Percentiles rank a stretch among this genome's conserved stretches.
phyloP scores from a whole-genome alignment of 2,329 filamentous ascomycete genomes.

The Sordariomycetes sp. region DNA sequence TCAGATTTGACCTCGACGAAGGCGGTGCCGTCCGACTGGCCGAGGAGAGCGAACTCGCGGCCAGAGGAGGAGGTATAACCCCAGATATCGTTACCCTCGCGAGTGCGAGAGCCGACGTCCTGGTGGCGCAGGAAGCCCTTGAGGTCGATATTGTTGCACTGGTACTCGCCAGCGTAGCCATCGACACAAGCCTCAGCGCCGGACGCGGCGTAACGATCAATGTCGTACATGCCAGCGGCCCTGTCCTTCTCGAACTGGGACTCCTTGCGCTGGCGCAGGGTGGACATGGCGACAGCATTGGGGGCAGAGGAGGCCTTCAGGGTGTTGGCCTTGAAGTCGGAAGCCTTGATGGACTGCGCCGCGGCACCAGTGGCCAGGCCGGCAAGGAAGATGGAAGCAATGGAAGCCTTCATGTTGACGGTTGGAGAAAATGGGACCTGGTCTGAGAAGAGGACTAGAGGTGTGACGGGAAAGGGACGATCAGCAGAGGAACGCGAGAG shows the following conservation, averaged over 20 bases:
- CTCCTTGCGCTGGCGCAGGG: slow-evolving; percentile 7
- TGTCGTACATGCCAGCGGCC: slow-evolving; percentile 8
- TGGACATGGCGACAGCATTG: slow-evolving; percentile 8
- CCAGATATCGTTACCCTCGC: slow-evolving; percentile 25
- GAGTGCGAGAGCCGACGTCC: slow-evolving; percentile 21
- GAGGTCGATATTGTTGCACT: slow-evolving; percentile 25
- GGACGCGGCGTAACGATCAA: slow-evolving; percentile 8
- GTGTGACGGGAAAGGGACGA: background rate
- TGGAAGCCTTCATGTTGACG: slow-evolving; percentile 7
- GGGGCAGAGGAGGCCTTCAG: slow-evolving; percentile 7
- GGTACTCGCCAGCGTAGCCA: slow-evolving; percentile 21
- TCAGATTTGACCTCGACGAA: slow-evolving; percentile 33
- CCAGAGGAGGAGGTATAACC: slow-evolving; percentile 17
- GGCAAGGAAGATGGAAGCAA: slow-evolving; percentile 6
- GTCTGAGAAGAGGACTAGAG: too few relatives aligned
- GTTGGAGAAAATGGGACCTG: too few relatives aligned
- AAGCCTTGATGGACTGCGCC: slow-evolving; percentile 2
- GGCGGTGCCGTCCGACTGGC: slow-evolving; percentile 35
- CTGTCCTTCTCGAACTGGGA: slow-evolving; percentile 4
- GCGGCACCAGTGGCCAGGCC: slow-evolving; percentile 4
- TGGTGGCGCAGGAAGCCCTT: slow-evolving; percentile 26
- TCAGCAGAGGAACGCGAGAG: background rate
- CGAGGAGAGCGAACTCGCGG: slow-evolving; percentile 34
- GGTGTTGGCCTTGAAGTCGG: slow-evolving; percentile 3
- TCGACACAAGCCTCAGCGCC: slow-evolving; percentile 13